These are phyloP conservation scores for Fusarium acutatum DNA, from an alignment of 2,329 filamentous ascomycete genomes.

Conservation along the genomic window DNA sequence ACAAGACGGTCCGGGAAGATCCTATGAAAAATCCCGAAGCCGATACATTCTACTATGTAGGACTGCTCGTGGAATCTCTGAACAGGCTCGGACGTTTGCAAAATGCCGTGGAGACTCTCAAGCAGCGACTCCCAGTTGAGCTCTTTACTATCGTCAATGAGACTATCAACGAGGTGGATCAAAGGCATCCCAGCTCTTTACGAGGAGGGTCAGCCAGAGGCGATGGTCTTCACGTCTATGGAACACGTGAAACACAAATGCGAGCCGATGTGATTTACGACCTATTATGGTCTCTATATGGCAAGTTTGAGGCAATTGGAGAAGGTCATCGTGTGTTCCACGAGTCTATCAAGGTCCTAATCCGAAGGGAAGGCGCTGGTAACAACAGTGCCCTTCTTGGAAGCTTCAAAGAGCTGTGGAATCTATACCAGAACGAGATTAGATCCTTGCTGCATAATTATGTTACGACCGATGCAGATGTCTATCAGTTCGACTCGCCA, in stretches of 20 bases:
- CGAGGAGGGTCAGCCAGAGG: constrained; percentile 63
- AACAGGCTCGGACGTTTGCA: constrained; percentile 90
- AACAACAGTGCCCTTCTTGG: constrained; percentile 75
- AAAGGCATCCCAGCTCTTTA: constrained; percentile 86
- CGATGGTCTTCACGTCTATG: constrained; percentile 69
- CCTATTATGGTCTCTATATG: constrained; percentile 89
- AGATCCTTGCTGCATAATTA: constrained; percentile 94
- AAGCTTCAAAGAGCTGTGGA: constrained; percentile 97
- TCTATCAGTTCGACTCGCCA: constrained; percentile 69
- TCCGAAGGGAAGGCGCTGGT: constrained; percentile 78
- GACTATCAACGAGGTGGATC: constrained; percentile 92
- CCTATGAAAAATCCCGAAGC: constrained; percentile 92
- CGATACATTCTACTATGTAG: constrained; percentile 94
- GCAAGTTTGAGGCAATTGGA: constrained; percentile 96
- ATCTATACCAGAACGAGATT: constrained; percentile 97
- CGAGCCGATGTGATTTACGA: constrained; percentile 89
- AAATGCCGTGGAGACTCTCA: constrained; percentile 86
- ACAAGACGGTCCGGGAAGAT: constrained; percentile 78
- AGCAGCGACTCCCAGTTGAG: constrained; percentile 92
- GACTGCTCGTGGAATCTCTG: constrained; percentile 84
- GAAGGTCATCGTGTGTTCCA: constrained; percentile 95
- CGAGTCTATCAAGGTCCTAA: constrained; percentile 87
- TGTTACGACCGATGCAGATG: constrained; percentile 87
- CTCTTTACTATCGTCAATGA: constrained; percentile 94
- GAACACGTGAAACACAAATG: constrained; percentile 76